These are phyloP conservation scores for Suillus americanus DNA, from an alignment of 768 basidiomycete species.

Conservation along the genomic window DNA sequence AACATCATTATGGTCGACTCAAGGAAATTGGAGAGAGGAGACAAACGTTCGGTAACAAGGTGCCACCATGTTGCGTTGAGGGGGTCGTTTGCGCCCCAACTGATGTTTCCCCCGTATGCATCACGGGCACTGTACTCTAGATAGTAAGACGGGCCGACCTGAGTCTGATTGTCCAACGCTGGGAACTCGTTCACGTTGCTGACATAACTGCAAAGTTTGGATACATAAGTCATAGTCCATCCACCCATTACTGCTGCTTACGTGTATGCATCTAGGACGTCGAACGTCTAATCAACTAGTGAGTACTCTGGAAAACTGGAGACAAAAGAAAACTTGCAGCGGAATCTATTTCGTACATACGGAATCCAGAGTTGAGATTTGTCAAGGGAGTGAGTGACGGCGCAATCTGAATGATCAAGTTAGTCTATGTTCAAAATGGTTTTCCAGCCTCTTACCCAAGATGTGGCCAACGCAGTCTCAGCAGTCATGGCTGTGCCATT, in stretches of 20 bases:
- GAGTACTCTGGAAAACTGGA: neutral
- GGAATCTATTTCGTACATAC: conserved; percentile 40
- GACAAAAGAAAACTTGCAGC: conserved; percentile 20
- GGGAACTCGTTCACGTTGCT: conserved; percentile 59
- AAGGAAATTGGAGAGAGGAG: neutral
- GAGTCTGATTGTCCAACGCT: conserved; percentile 51
- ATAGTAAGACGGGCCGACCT: conserved; percentile 56
- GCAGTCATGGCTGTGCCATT: conserved; percentile 60
- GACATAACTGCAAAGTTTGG: conserved; percentile 49
- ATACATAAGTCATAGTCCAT: neutral
- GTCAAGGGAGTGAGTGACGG: conserved; percentile 68
- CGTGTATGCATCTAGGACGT: conserved; percentile 74
- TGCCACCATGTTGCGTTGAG: conserved; percentile 84
- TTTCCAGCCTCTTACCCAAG: conserved; percentile 38
- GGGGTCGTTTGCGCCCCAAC: conserved; percentile 62
- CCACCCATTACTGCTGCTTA: conserved; percentile 30
- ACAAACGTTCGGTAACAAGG: conserved; percentile 64
- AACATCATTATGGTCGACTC: neutral
- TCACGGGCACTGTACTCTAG: conserved; percentile 69
- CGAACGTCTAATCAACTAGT: conserved; percentile 53
- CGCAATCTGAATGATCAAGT: conserved; percentile 15
- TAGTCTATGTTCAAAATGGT: neutral
- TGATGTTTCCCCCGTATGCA: conserved; percentile 53
- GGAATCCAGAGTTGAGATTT: conserved; percentile 75
- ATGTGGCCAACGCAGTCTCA: conserved; percentile 49